Percentiles rank a stretch among this genome's conserved stretches.
Evolutionary conservation across 2,329 filamentous ascomycete species (phyloP).

Genomic region (Epichloe sp.): DNA sequence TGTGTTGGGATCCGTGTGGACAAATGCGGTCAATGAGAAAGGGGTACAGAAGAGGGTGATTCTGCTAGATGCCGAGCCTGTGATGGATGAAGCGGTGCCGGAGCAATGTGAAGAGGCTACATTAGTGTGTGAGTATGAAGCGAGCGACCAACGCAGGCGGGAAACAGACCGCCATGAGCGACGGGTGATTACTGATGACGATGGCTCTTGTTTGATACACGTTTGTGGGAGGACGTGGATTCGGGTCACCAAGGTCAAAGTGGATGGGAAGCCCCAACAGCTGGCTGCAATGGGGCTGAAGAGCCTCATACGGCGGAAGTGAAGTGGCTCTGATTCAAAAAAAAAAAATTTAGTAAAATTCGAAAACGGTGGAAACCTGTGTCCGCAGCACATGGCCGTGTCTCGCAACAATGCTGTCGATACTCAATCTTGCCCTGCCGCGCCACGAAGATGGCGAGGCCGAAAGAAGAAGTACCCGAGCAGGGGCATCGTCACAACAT

Average conservation of each 20-base stretch:
- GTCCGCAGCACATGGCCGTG: not conserved
- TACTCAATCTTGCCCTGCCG: too few relatives aligned
- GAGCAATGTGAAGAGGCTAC: not conserved
- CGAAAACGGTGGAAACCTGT: not conserved
- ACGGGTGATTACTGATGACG: constrained; percentile 5
- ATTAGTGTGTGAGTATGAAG: constrained; percentile 10
- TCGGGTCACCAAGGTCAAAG: constrained; percentile 18
- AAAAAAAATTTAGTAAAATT: too few relatives aligned
- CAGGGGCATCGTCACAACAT: not conserved
- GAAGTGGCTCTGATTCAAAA: not conserved
- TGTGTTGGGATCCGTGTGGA: constrained; percentile 58
- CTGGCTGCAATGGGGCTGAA: constrained; percentile 14
- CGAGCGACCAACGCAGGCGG: not conserved
- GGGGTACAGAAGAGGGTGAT: constrained; percentile 24
- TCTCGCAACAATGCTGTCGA: too few relatives aligned
- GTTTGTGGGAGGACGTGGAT: constrained; percentile 8
- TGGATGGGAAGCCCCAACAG: constrained; percentile 19
- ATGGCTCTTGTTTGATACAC: not conserved
- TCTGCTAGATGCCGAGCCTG: constrained; percentile 20
- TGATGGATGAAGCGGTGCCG: constrained; percentile 5
- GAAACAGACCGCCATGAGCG: not conserved
- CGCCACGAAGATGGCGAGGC: too few relatives aligned
- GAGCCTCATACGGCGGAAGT: constrained; percentile 5
- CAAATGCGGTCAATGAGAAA: constrained; percentile 16
- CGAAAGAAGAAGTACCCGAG: not conserved